Percentiles rank a stretch among this genome's conserved stretches.
phyloP scores from a whole-genome alignment of 306 rosid species.

The Phaseolus lunatus region DNA sequence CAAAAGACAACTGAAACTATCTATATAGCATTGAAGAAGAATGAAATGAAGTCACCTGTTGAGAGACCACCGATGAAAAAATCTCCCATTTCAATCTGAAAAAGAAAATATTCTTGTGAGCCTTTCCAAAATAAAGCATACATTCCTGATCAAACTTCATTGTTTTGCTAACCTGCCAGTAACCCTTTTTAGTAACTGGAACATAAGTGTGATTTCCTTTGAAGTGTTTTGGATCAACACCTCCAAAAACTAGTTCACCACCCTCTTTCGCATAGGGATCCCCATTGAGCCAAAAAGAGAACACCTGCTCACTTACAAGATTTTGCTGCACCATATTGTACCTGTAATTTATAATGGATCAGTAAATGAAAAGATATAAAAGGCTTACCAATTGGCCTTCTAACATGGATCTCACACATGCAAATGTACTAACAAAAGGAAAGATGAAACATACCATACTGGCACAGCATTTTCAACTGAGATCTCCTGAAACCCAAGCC shows the following conservation, averaged over 20 bases:
- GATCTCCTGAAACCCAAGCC: conserved; percentile 94
- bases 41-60: conserved; percentile 67
- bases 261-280: conserved; percentile 62
- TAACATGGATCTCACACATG: conserved; percentile 15
- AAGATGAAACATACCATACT: conserved; percentile 64
- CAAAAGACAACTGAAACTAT: conserved; percentile 6
- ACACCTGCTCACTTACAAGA: conserved; percentile 70
- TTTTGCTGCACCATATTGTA: conserved; percentile 73
- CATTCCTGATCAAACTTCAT: conserved; percentile 22
- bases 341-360: conserved; percentile 58
- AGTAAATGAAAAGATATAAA: conserved; percentile 10
- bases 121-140: conserved; percentile 19
- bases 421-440: conserved; percentile 15
- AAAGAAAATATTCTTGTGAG: conserved; percentile 15
- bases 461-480: conserved; percentile 78
- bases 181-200: conserved; percentile 82
- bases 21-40: conserved; percentile 18
- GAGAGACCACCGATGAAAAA: conserved; percentile 69
- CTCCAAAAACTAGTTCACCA: conserved; percentile 86
- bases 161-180: conserved; percentile 77
- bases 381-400: conserved; percentile 7
- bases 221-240: conserved; percentile 72
- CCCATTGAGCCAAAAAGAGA: conserved; percentile 92
- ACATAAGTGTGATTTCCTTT: conserved; percentile 81
- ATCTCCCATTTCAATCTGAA: conserved; percentile 88